These are phyloP conservation scores for Diplodia mutila DNA, from an alignment of 2,329 filamentous ascomycete species.

Conservation along the genomic window DNA sequence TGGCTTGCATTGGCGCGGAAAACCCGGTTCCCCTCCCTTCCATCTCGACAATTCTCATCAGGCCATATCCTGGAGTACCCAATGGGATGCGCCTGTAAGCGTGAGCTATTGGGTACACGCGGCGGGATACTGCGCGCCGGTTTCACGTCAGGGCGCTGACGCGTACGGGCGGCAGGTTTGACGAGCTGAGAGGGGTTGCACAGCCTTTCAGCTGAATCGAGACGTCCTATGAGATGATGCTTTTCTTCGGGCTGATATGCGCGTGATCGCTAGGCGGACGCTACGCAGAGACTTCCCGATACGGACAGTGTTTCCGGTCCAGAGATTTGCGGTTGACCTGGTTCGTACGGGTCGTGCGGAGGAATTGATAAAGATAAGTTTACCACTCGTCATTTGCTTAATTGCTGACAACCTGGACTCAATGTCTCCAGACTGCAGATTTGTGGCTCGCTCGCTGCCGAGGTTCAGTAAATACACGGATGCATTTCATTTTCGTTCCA, in stretches of 20 bases:
- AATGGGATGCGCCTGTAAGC: not conserved
- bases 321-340: not conserved
- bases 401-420: not conserved
- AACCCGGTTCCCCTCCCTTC: not conserved
- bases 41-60: not conserved
- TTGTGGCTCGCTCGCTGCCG: not conserved
- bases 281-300: not conserved
- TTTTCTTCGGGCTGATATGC: not conserved
- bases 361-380: not conserved
- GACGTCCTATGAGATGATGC: not conserved
- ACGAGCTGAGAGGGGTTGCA: conserved; percentile 1
- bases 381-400: not conserved
- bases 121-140: not conserved
- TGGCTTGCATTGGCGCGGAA: conserved; percentile 7
- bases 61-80: not conserved
- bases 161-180: not conserved
- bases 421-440: not conserved
- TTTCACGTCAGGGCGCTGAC: not conserved
- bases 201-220: not conserved
- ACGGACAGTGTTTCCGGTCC: not conserved
- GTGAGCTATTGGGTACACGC: not conserved
- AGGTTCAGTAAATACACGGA: not conserved
- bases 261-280: not conserved
- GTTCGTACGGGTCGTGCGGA: not conserved
- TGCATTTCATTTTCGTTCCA: not conserved